Evolutionary conservation across 169 alveolate species (phyloP).

Genomic region (Eimeria zaria): DNA sequence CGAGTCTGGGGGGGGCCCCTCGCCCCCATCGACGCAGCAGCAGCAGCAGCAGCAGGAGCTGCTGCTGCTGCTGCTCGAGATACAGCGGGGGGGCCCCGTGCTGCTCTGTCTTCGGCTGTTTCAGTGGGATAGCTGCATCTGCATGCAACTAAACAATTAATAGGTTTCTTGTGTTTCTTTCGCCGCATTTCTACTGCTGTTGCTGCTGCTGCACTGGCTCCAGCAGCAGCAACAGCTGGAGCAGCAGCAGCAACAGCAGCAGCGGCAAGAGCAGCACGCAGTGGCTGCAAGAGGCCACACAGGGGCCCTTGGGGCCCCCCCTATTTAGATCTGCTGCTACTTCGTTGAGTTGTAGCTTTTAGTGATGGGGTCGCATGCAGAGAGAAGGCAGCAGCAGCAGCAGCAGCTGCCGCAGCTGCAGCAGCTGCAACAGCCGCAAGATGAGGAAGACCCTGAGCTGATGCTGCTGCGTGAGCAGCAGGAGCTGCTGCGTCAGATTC

Average conservation of each 20-base stretch:
- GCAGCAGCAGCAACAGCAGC: conserved; percentile 7
- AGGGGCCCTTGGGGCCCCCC: not conserved
- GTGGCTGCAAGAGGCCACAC: not conserved
- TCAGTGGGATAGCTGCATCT: too few species aligned
- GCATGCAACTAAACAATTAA: too few species aligned
- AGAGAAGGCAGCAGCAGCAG: not conserved
- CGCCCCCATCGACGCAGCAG: not conserved
- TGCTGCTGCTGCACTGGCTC: too few species aligned
- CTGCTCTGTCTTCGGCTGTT: not conserved
- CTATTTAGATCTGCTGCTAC: not conserved
- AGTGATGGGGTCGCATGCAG: not conserved
- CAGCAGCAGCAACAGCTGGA: not conserved
- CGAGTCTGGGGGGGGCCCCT: not conserved
- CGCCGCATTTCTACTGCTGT: not conserved
- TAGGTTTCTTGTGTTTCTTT: too few species aligned
- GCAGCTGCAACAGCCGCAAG: too few species aligned
- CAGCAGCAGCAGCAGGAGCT: not conserved
- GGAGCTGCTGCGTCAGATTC: conserved; percentile 27
- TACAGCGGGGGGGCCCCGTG: not conserved
- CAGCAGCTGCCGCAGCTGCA: too few species aligned
- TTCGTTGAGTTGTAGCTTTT: not conserved
- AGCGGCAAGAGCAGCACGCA: not conserved
- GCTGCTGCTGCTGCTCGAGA: not conserved
- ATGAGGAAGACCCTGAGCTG: not conserved
- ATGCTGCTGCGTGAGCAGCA: conserved; percentile 19